phyloP scores from a whole-genome alignment of 768 basidiomycete species.

The Brasilioporus rufonigricans region DNA sequence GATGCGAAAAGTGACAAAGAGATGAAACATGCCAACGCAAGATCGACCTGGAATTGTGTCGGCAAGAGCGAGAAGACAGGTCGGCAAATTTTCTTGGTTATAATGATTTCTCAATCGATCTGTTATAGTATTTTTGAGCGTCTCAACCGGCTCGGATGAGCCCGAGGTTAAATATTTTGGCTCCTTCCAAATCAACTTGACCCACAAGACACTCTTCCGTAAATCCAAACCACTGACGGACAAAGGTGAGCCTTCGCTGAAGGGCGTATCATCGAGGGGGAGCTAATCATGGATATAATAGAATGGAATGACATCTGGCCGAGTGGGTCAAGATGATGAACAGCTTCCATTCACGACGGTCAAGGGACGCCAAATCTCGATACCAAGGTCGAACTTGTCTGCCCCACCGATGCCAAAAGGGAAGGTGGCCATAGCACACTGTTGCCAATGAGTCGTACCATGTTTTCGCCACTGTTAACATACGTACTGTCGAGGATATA shows the following conservation, averaged over 20 bases:
- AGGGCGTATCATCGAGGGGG: not conserved
- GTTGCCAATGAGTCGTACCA: too few species aligned
- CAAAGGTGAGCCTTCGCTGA: not conserved
- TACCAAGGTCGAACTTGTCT: too few species aligned
- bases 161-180: not conserved
- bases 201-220: not conserved
- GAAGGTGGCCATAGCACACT: too few species aligned
- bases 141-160: not conserved
- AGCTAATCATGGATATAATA: not conserved
- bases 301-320: not conserved
- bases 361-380: too few species aligned
- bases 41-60: not conserved
- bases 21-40: too few species aligned
- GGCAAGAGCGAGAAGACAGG: not conserved
- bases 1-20: not conserved
- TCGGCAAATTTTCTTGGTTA: not conserved
- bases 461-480: too few species aligned
- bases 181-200: not conserved
- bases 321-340: not conserved
- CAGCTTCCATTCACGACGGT: not conserved
- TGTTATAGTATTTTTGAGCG: constrained; percentile 7
- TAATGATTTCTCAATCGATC: not conserved
- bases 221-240: not conserved
- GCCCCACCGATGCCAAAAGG: too few species aligned
- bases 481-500: too few species aligned